Percentiles rank a stretch among this genome's conserved stretches.
Evolutionary conservation across 163 green algal species (phyloP).

Genomic region (Chloroidium sp.): DNA sequence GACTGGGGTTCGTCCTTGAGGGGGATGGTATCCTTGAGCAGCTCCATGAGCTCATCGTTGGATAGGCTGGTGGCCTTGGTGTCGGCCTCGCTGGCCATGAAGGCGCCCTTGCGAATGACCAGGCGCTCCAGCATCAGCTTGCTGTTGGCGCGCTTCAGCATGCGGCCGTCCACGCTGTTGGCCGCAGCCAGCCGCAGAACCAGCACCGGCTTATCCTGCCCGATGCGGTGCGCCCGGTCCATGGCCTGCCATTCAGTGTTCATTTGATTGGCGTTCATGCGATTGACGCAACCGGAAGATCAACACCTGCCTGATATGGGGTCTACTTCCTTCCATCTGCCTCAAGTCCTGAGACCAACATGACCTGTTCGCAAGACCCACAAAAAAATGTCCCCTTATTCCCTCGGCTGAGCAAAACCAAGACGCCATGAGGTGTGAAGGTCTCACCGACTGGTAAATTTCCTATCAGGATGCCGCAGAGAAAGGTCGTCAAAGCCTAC

Average conservation of each 20-base stretch:
- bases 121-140: constrained; percentile 91
- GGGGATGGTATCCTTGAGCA: constrained; percentile 55
- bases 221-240: constrained; percentile 97
- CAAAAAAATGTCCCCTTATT: too few relatives aligned
- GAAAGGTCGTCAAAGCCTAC: too few relatives aligned
- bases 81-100: constrained; percentile 39
- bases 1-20: constrained; percentile 59
- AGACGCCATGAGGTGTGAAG: too few relatives aligned
- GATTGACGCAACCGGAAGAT: too few relatives aligned
- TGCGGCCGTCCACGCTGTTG: constrained; percentile 88
- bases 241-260: constrained; percentile 65
- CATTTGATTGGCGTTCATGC: too few relatives aligned
- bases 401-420: too few relatives aligned
- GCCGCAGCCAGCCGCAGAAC: constrained; percentile 87
- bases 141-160: constrained; percentile 73
- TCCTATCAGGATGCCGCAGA: too few relatives aligned
- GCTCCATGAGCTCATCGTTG: constrained; percentile 66
- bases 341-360: too few relatives aligned
- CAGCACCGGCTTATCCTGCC: constrained; percentile 89
- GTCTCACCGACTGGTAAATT: too few relatives aligned
- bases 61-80: constrained; percentile 34
- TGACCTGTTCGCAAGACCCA: too few relatives aligned
- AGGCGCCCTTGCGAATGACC: constrained; percentile 93
- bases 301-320: too few relatives aligned
- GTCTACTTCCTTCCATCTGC: too few relatives aligned